These are phyloP conservation scores for Plasmodium ovale DNA, from an alignment of 169 alveolate genomes.

Conservation along the genomic window DNA sequence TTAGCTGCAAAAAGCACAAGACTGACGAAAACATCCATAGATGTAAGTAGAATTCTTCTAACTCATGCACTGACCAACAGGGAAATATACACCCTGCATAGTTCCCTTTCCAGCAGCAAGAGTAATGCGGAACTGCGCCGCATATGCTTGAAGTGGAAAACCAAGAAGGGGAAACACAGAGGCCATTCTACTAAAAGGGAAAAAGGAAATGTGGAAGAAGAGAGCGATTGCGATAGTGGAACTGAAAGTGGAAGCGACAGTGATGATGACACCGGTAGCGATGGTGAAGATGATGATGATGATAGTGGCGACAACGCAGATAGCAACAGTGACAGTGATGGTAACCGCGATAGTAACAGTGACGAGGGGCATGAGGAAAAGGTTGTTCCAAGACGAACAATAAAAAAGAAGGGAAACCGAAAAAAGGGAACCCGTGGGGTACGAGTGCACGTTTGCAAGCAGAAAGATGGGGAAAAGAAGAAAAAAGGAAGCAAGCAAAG, in stretches of 20 bases:
- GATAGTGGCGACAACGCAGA: not conserved
- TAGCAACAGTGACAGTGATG: not conserved
- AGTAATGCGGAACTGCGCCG: slow-evolving; percentile 53
- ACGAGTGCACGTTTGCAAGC: too few species aligned
- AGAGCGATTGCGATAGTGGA: not conserved
- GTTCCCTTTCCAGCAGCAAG: slow-evolving; percentile 21
- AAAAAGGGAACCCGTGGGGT: not conserved
- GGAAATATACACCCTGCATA: slow-evolving; percentile 46
- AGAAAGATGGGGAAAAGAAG: not conserved
- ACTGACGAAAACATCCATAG: slow-evolving; percentile 40
- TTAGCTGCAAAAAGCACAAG: slow-evolving; percentile 66
- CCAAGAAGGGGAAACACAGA: slow-evolving; percentile 27
- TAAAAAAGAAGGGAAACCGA: not conserved
- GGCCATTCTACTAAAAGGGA: slow-evolving; percentile 3
- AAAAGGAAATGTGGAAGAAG: slow-evolving; percentile 6
- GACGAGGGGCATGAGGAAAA: not conserved
- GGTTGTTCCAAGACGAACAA: not conserved
- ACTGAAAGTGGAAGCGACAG: not conserved
- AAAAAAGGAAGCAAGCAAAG: not conserved
- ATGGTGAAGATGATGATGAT: not conserved
- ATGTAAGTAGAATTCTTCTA: slow-evolving; percentile 52
- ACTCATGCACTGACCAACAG: slow-evolving; percentile 66
- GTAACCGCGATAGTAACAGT: not conserved
- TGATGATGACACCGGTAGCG: not conserved
- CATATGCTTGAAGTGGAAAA: slow-evolving; percentile 44